phyloP scores from a whole-genome alignment of 345 rosid genomes.

The Luvunga scandens region DNA sequence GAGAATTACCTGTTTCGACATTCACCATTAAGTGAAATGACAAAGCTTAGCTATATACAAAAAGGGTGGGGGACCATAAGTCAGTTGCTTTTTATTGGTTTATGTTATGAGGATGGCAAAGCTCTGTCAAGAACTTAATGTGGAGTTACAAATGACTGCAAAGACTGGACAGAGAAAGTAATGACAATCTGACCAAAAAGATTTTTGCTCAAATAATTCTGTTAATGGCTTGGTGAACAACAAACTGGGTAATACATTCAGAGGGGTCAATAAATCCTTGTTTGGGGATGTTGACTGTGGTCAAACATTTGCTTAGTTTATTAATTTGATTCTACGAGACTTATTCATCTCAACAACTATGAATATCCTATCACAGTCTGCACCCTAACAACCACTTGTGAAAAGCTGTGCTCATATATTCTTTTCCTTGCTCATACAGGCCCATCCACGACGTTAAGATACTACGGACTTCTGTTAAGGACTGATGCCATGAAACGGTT shows the following conservation, averaged over 20 bases:
- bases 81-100: not conserved
- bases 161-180: not conserved
- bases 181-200: not conserved
- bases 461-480: slow-evolving; percentile 71
- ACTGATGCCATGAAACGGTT: slow-evolving; percentile 24
- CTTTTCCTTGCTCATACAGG: slow-evolving; percentile 32
- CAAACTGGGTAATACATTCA: not conserved
- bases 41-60: not conserved
- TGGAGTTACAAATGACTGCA: not conserved
- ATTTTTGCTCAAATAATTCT: not conserved
- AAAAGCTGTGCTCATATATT: not conserved
- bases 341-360: not conserved
- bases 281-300: not conserved
- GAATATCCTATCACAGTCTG: not conserved
- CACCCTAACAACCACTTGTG: not conserved
- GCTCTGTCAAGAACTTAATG: not conserved
- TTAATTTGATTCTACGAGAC: not conserved
- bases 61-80: not conserved
- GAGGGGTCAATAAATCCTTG: not conserved
- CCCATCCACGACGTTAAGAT: slow-evolving; percentile 98
- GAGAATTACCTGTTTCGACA: too few species aligned
- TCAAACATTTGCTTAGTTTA: not conserved
- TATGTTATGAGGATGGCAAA: not conserved
- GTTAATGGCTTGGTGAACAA: not conserved
- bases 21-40: too few species aligned